Evolutionary conservation across 352 stramenopile species (phyloP), one percentile per base, ranked within the genome.

Genomic region (Elongisporangium anandrum): DNA sequence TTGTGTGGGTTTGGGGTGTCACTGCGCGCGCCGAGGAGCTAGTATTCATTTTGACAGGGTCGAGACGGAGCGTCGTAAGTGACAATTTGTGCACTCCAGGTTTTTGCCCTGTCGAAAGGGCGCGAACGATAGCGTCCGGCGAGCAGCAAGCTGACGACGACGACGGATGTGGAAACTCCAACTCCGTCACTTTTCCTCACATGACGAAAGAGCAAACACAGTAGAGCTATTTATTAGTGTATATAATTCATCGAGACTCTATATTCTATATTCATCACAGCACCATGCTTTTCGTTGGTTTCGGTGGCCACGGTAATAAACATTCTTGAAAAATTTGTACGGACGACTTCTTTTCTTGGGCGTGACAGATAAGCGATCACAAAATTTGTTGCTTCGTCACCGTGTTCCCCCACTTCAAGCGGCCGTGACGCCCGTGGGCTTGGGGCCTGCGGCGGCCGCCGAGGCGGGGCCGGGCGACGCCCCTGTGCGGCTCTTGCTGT

Each of bases 371-470:
- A 52, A 24, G 16, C n/a, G 16, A 52, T 52, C n/a, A 21, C 48
- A 22, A 52, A 52, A 24, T 24, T 16, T 52, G 48, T 52, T 52
- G 21, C 48, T 52, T 52, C 29, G 34, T 55, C 20, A 23, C 16
- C n/a, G 21, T 41, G 4, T 17, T 41, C 17, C 15, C 17, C 10
- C 21, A 15, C 45, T 48, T 68, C 70, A 83, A 23, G 74, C 74
- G 23, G 74, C 74, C 26, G 71, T 83, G 20, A 83, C 74, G 23
- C 74, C 71, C 17, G 74, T 77, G 19, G 71, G 65, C 54, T 83
- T 83, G 21, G 66, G 69, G 19, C 68, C 75, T 15, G 68, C 59
- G n/a, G 68, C 65, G 0, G 59, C 65, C 21, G 68, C 65, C 34
- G 72, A 65, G 16, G 64, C 69, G 1, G 68, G 72, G 17, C 20